Conservation (phyloP, 345 rosid genomes). For the Euphorbia peplus region DNA sequence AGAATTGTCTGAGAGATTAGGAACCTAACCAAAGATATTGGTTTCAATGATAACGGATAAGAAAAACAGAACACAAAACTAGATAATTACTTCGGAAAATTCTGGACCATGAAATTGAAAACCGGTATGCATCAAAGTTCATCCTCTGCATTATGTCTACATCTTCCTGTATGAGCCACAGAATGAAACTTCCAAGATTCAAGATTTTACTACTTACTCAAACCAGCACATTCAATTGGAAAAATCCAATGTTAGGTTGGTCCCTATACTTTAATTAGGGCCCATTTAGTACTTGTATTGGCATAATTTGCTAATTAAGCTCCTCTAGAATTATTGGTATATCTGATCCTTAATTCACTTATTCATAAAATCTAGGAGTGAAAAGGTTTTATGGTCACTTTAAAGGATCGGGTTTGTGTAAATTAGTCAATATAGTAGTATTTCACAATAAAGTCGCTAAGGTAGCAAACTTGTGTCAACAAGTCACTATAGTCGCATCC, state of each 20-base stretch:
- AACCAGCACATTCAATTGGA: not conserved
- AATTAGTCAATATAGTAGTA: too few species aligned
- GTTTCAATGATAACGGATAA: not conserved
- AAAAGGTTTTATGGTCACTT: too few species aligned
- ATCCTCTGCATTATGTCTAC: constrained; percentile 65
- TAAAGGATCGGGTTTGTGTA: too few species aligned
- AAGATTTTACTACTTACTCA: not conserved
- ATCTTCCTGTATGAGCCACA: constrained; percentile 53
- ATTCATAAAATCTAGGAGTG: too few species aligned
- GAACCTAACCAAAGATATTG: too few species aligned
- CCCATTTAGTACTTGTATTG: not conserved
- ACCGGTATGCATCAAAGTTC: constrained; percentile 91
- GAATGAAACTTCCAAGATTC: not conserved
- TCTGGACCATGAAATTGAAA: constrained; percentile 98
- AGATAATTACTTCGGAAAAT: constrained; percentile 75
- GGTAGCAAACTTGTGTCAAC: too few species aligned
- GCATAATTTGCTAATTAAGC: not conserved
- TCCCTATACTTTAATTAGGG: not conserved
- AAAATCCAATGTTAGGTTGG: not conserved
- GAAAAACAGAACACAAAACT: not conserved
- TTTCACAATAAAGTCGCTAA: too few species aligned
- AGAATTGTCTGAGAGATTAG: not conserved
- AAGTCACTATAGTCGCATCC: too few species aligned
- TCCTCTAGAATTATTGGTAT: not conserved
- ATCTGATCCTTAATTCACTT: too few species aligned